A percentile compares a stretch with the other conserved stretches of the same genome.
phyloP scores from a whole-genome alignment of 352 stramenopile genomes.

The Phytopythium chamaehyphon region DNA sequence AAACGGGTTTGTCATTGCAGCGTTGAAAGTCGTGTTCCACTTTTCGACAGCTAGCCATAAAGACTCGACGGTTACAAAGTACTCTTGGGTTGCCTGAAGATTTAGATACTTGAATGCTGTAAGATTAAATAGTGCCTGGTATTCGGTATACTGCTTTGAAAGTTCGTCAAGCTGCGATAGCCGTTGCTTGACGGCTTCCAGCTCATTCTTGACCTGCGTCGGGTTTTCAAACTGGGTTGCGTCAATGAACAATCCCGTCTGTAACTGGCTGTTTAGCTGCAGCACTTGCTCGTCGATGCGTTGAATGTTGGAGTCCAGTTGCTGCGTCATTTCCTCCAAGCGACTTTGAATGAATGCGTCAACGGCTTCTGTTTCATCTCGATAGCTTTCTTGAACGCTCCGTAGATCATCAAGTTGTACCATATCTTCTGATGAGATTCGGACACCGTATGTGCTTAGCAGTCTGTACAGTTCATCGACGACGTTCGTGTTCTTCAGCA shows the following conservation, averaged over 20 bases:
- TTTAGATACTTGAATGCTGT: constrained; percentile 89
- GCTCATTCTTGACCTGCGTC: constrained; percentile 66
- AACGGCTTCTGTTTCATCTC: constrained; percentile 84
- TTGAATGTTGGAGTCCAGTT: constrained; percentile 91
- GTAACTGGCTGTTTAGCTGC: constrained; percentile 76
- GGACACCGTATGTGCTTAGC: constrained; percentile 88
- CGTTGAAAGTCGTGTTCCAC: constrained; percentile 82
- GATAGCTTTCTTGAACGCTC: constrained; percentile 83
- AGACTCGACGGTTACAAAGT: constrained; percentile 77
- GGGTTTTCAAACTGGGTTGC: constrained; percentile 85
- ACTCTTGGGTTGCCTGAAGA: constrained; percentile 82
- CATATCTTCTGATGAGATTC: constrained; percentile 91
- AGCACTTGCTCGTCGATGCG: constrained; percentile 90
- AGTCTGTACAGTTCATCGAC: constrained; percentile 93
- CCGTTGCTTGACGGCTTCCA: constrained; percentile 78
- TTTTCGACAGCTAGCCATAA: constrained; percentile 84
- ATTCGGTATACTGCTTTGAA: constrained; percentile 90
- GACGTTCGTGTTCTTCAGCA: constrained; percentile 84
- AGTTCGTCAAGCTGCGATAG: constrained; percentile 86
- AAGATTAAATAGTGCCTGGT: constrained; percentile 90
- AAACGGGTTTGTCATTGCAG: constrained; percentile 83
- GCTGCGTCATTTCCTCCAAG: constrained; percentile 89
- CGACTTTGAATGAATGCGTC: constrained; percentile 81
- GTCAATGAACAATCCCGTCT: constrained; percentile 87
- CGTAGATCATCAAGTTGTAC: constrained; percentile 90